phyloP scores from a whole-genome alignment of 371 early-diverging fungal genomes.

The Parasitella parasitica region DNA sequence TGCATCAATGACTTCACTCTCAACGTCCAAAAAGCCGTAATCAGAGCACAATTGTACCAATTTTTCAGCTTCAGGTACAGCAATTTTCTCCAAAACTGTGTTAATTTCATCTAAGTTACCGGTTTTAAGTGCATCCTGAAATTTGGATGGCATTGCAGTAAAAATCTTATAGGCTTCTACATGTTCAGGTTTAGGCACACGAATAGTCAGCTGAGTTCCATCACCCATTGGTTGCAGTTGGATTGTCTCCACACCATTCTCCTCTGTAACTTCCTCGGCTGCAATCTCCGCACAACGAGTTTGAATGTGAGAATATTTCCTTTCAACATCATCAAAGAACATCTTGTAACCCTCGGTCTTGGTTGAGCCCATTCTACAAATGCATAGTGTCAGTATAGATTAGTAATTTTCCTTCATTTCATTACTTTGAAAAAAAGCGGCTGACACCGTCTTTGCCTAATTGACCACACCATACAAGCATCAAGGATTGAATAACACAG shows the following conservation, averaged over 20 bases:
- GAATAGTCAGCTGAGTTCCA: constrained; percentile 56
- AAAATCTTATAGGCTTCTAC: constrained; percentile 67
- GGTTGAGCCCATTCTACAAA: constrained; percentile 41
- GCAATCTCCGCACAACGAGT: constrained; percentile 73
- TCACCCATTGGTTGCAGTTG: constrained; percentile 71
- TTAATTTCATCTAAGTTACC: constrained; percentile 83
- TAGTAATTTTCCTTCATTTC: not conserved
- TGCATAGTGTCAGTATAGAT: not conserved
- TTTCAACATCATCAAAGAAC: constrained; percentile 82
- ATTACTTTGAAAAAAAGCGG: constrained; percentile 83
- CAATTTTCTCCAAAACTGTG: constrained; percentile 67
- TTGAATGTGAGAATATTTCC: constrained; percentile 78
- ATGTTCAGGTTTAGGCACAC: constrained; percentile 41
- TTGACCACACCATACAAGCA: constrained; percentile 81
- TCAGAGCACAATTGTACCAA: constrained; percentile 71
- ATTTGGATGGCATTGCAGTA: constrained; percentile 62
- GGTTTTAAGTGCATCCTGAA: constrained; percentile 76
- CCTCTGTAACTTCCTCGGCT: constrained; percentile 52
- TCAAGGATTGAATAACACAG: constrained; percentile 79
- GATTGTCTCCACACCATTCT: constrained; percentile 69
- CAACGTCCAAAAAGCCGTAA: constrained; percentile 72
- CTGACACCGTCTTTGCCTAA: constrained; percentile 82
- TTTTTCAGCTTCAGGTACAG: constrained; percentile 73
- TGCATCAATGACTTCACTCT: constrained; percentile 56
- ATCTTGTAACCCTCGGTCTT: constrained; percentile 66